These are phyloP conservation scores for Lablab purpureus DNA, from an alignment of 306 rosid species.

Conservation along the genomic window DNA sequence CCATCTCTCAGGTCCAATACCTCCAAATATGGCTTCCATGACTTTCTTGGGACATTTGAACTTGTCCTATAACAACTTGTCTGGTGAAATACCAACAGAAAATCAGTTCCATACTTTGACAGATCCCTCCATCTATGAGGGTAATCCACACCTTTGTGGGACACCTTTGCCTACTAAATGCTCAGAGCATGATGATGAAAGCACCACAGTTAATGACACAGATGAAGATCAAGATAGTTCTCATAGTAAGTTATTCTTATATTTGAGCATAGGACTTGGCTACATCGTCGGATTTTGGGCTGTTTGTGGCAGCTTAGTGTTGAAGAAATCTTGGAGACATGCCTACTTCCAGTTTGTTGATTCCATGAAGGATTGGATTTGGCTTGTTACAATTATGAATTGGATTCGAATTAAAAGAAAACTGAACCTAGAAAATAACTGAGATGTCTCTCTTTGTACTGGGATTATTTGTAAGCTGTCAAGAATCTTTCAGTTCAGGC, in stretches of 20 bases:
- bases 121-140: constrained; percentile 17
- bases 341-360: background rate
- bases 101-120: constrained; percentile 21
- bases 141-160: constrained; percentile 28
- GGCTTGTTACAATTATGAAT: background rate
- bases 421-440: background rate
- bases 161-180: background rate
- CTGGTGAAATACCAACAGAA: constrained; percentile 20
- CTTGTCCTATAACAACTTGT: constrained; percentile 38
- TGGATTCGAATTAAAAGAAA: background rate
- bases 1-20: constrained; percentile 32
- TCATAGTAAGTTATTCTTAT: background rate
- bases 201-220: background rate
- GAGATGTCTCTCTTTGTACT: background rate
- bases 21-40: constrained; percentile 25
- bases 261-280: constrained; percentile 1
- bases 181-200: background rate
- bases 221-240: background rate
- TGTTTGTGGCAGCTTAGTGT: constrained; percentile 1
- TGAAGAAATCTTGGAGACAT: background rate
- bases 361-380: constrained; percentile 2
- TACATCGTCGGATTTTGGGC: background rate
- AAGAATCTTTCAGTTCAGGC: too few species aligned
- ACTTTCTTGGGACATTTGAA: constrained; percentile 39
- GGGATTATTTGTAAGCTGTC: too few species aligned